Percentiles rank a stretch among this genome's conserved stretches.
Conservation (phyloP, 495 filamentous ascomycete species). For the Talaromyces trachyspermus region DNA sequence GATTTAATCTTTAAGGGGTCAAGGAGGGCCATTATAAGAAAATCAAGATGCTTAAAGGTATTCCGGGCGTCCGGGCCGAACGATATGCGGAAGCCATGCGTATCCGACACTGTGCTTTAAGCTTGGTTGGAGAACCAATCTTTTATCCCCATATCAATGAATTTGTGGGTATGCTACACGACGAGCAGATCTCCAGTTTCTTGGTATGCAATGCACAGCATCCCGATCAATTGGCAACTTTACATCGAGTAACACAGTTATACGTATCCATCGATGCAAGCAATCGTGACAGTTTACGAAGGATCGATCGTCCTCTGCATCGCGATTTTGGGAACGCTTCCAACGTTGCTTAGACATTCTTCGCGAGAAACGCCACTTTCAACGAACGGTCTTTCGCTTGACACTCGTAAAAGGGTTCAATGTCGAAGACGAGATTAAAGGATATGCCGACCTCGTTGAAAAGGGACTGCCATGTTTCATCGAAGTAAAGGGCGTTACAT, state of each 20-base stretch:
- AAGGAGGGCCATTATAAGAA: constrained; percentile 92
- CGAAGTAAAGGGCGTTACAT: constrained; percentile 94
- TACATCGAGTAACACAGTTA: constrained; percentile 81
- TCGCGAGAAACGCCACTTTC: constrained; percentile 66
- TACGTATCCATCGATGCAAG: constrained; percentile 94
- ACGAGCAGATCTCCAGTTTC: constrained; percentile 83
- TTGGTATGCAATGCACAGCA: constrained; percentile 98
- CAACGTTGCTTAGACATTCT: constrained; percentile 84
- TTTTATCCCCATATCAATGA: constrained; percentile 98
- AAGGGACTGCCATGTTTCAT: constrained; percentile 80
- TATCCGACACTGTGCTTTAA: constrained; percentile 86
- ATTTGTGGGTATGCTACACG: constrained; percentile 73
- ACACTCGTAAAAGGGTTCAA: constrained; percentile 97
- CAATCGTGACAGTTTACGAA: constrained; percentile 77
- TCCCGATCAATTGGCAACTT: constrained; percentile 75
- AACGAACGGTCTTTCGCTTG: constrained; percentile 90
- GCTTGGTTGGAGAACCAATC: constrained; percentile 89
- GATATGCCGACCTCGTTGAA: constrained; percentile 85
- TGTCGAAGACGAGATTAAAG: constrained; percentile 82
- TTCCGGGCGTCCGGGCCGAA: constrained; percentile 86
- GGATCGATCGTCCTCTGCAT: constrained; percentile 86
- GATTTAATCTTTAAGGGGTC: constrained; percentile 83
- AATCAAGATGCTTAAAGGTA: constrained; percentile 92
- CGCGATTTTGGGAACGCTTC: constrained; percentile 98
- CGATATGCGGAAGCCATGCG: constrained; percentile 87